Evolutionary conservation across 257 asterid species (phyloP).

Genomic region (Nicotiana tomentosiformis): DNA sequence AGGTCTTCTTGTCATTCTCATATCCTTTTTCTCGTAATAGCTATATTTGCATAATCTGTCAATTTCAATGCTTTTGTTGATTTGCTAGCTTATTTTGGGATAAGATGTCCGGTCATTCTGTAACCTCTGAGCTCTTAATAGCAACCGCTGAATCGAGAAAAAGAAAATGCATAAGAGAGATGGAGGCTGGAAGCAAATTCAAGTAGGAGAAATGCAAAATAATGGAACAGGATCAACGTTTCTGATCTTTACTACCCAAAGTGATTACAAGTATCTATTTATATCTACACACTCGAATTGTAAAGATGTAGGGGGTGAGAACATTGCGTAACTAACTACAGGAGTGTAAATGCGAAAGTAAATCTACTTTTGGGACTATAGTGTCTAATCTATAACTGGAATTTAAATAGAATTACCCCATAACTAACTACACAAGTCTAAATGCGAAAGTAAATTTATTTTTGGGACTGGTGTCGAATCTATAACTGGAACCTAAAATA

Average conservation of each 20-base stretch:
- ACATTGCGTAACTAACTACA: background rate
- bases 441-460: no score
- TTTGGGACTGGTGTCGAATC: no score
- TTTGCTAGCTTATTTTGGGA: background rate
- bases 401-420: background rate
- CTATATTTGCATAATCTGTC: background rate
- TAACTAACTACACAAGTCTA: no score
- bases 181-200: background rate
- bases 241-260: background rate
- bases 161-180: background rate
- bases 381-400: background rate
- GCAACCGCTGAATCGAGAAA: background rate
- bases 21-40: background rate
- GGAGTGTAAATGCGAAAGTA: background rate
- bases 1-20: background rate
- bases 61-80: background rate
- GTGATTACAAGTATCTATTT: background rate
- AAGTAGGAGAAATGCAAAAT: background rate
- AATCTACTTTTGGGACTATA: background rate
- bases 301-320: background rate
- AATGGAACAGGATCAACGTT: background rate
- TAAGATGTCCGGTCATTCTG: background rate
- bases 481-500: no score
- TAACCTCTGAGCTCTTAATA: background rate
- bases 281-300: background rate